Conservation (phyloP, 371 early-diverging fungal genomes). For the Rhizopus delemar region DNA sequence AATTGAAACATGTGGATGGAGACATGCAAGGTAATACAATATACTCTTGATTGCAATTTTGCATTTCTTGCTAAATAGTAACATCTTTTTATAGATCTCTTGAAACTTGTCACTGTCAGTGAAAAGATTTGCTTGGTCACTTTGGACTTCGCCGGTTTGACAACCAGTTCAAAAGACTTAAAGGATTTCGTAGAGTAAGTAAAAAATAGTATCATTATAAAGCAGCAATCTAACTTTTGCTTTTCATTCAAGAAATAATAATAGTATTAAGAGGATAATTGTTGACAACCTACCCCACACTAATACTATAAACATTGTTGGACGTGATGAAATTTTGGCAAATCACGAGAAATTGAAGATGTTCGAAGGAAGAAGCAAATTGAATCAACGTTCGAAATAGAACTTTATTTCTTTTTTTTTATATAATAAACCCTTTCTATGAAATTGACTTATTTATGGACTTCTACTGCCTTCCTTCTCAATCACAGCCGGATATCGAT, state of each 20-base stretch:
- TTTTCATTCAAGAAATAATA: slow-evolving; percentile 4
- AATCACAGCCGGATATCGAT: slow-evolving; percentile 5
- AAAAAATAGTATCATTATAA: not conserved
- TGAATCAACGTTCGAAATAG: slow-evolving; percentile 3
- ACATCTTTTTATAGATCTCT: slow-evolving; percentile 17
- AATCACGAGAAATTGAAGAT: slow-evolving; percentile 4
- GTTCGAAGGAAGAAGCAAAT: slow-evolving; percentile 2
- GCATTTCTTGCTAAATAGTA: slow-evolving; percentile 11
- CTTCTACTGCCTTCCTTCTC: too few relatives aligned
- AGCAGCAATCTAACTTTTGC: slow-evolving; percentile 4
- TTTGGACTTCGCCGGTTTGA: slow-evolving; percentile 21
- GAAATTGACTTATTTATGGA: too few relatives aligned
- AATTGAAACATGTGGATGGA: slow-evolving; percentile 16
- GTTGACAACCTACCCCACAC: slow-evolving; percentile 3
- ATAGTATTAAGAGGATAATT: slow-evolving; percentile 1
- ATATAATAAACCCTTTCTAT: not conserved
- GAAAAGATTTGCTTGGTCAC: slow-evolving; percentile 19
- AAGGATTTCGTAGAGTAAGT: not conserved
- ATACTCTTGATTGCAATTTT: slow-evolving; percentile 4
- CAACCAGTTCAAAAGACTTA: slow-evolving; percentile 22
- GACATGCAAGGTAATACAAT: slow-evolving; percentile 18
- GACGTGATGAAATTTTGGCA: slow-evolving; percentile 2
- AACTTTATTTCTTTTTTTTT: not conserved
- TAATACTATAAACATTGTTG: not conserved
- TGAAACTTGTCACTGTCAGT: slow-evolving; percentile 13